A percentile compares a stretch with the other conserved stretches of the same genome.
phyloP scores from a whole-genome alignment of 345 rosid genomes.

The Jatropha curcas region DNA sequence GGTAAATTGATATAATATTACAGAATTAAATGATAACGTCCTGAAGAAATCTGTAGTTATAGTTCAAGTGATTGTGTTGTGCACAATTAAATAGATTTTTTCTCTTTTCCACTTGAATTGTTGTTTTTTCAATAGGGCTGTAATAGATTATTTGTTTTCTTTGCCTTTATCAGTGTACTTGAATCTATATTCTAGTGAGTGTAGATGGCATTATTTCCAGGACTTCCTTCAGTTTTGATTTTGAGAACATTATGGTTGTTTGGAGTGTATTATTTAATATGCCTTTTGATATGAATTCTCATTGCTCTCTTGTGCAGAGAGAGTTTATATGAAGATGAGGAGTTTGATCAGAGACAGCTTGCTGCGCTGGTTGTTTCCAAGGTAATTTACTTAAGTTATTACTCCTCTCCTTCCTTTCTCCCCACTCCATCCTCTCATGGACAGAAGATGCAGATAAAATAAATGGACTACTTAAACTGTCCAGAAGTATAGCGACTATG shows the following conservation, averaged over 20 bases:
- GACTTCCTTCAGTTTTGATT: neutral
- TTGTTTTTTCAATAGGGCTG: no score
- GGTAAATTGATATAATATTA: neutral
- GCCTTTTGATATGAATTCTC: neutral
- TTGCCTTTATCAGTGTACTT: neutral
- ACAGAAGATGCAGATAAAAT: neutral
- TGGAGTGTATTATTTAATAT: neutral
- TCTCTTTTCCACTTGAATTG: no score
- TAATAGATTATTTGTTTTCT: no score
- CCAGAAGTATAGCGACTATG: neutral
- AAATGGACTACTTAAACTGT: neutral
- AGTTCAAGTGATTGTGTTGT: neutral
- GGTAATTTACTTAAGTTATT: conserved; percentile 37
- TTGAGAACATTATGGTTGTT: neutral
- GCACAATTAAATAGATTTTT: neutral
- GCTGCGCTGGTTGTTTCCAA: conserved; percentile 93
- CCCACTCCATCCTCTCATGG: neutral
- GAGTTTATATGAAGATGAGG: conserved; percentile 95
- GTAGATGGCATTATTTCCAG: neutral
- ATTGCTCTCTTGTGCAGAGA: conserved; percentile 47
- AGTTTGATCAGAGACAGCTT: conserved; percentile 90
- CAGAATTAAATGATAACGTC: neutral
- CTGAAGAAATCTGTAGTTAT: neutral
- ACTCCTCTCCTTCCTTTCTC: neutral
- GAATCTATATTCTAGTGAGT: no score